A percentile compares a stretch with the other conserved stretches of the same genome.
Evolutionary conservation across 2,329 filamentous ascomycete species (phyloP).

Genomic region (Colletotrichum acutatum): DNA sequence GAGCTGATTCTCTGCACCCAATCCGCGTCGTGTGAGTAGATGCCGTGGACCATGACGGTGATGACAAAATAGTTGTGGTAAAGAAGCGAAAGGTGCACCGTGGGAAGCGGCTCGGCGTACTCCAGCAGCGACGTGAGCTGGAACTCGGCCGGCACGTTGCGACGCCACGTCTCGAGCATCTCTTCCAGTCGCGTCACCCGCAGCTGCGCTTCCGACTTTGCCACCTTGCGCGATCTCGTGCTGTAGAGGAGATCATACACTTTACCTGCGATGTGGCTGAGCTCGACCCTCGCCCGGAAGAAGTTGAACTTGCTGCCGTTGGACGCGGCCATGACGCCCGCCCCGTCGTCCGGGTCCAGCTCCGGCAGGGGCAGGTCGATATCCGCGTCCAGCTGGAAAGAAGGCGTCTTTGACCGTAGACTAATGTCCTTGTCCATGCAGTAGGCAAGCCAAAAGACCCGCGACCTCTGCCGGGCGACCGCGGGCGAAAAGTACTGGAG

Average conservation of each 20-base stretch:
- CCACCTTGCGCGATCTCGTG: constrained; percentile 37
- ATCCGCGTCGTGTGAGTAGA: constrained; percentile 50
- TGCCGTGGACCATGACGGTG: constrained; percentile 50
- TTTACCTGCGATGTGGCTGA: constrained; percentile 53
- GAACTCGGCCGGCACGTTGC: constrained; percentile 46
- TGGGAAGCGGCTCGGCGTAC: constrained; percentile 40
- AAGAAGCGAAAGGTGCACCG: constrained; percentile 48
- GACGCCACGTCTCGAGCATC: constrained; percentile 51
- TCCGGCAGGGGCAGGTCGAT: constrained; percentile 52
- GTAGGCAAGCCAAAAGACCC: constrained; percentile 56
- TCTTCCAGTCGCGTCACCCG: constrained; percentile 42
- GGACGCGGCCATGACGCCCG: constrained; percentile 47
- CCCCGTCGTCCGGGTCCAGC: constrained; percentile 42
- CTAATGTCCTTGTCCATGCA: constrained; percentile 54
- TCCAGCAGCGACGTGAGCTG: constrained; percentile 45
- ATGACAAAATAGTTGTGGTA: constrained; percentile 50
- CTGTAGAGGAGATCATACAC: constrained; percentile 52
- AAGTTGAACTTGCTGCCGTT: constrained; percentile 50
- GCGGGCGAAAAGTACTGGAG: constrained; percentile 40
- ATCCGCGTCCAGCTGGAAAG: constrained; percentile 51
- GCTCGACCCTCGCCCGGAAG: constrained; percentile 51
- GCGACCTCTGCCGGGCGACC: constrained; percentile 46
- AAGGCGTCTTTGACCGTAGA: constrained; percentile 49
- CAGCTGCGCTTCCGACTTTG: constrained; percentile 43
- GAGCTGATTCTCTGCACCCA: constrained; percentile 49